phyloP scores from a whole-genome alignment of 345 rosid species.

The Dimocarpus longan region DNA sequence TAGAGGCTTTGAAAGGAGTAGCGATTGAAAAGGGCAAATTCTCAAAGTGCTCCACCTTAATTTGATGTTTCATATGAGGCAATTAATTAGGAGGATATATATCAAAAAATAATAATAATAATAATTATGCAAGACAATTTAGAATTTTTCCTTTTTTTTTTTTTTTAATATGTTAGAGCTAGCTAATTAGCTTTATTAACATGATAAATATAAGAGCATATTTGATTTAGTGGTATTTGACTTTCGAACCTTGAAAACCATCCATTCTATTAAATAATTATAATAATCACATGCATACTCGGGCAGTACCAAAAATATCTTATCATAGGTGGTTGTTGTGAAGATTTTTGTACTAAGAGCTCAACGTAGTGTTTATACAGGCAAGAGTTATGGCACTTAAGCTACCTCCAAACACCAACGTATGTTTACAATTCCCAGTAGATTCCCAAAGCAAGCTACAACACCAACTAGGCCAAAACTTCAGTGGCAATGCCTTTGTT shows the following conservation, averaged over 20 bases:
- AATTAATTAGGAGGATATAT: background rate
- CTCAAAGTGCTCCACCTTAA: slow-evolving; percentile 26
- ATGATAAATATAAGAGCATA: background rate
- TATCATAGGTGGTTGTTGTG: background rate
- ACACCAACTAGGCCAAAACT: slow-evolving; percentile 24
- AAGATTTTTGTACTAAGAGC: background rate
- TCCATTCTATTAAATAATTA: no score
- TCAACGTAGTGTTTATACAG: background rate
- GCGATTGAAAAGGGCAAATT: slow-evolving; percentile 20
- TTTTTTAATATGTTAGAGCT: no score
- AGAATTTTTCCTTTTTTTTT: background rate
- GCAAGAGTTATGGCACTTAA: slow-evolving; percentile 22
- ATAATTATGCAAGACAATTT: background rate
- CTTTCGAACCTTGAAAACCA: no score
- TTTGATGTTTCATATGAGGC: slow-evolving; percentile 20
- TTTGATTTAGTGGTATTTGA: no score
- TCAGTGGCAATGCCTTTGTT: slow-evolving; percentile 30
- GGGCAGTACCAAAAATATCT: no score
- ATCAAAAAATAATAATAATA: no score
- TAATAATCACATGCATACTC: no score
- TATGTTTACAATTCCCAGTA: slow-evolving; percentile 30
- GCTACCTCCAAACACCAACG: slow-evolving; percentile 17
- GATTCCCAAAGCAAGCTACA: slow-evolving; percentile 24
- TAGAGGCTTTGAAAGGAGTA: slow-evolving; percentile 16
- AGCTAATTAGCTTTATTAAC: no score